A percentile compares a stretch with the other conserved stretches of the same genome.
Conservation (phyloP, 1,284 basidiomycete species). For the Ustilago nuda region DNA sequence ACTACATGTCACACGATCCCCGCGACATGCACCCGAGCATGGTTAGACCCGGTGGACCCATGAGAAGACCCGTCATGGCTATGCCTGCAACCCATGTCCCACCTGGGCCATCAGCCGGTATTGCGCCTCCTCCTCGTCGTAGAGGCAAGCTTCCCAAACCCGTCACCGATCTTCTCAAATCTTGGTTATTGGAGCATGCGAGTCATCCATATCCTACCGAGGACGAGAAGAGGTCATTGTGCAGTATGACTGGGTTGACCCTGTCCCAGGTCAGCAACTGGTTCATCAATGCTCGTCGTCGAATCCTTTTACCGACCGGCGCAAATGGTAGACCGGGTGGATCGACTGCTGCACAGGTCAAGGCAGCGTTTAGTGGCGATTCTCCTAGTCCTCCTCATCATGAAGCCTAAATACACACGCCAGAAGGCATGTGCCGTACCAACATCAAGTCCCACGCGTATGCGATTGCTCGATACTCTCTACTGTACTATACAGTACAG, state of each 20-base stretch:
- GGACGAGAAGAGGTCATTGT: conserved; percentile 88
- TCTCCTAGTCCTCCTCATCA: conserved; percentile 19
- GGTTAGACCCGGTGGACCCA: conserved; percentile 13
- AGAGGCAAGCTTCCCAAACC: conserved; percentile 88
- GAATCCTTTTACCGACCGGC: conserved; percentile 59
- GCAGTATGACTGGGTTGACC: conserved; percentile 83
- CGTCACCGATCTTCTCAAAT: conserved; percentile 86
- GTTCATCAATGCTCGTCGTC: conserved; percentile 66
- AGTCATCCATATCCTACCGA: conserved; percentile 90
- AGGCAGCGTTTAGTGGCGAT: conserved; percentile 44
- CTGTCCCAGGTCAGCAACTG: conserved; percentile 79
- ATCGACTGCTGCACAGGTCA: conserved; percentile 48
- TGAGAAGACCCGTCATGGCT: conserved; percentile 27
- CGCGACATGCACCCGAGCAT: conserved; percentile 36
- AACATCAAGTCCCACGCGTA: neutral
- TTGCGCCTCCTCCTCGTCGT: conserved; percentile 68
- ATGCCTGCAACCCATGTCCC: conserved; percentile 42
- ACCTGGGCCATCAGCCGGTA: conserved; percentile 46
- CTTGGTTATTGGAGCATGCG: conserved; percentile 88
- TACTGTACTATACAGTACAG: neutral
- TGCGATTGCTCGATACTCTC: neutral
- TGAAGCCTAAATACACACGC: conserved; percentile 3
- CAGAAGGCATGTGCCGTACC: neutral
- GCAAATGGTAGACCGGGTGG: conserved; percentile 37
- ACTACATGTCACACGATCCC: conserved; percentile 33